Base-by-base conservation (phyloP, 106 monocot genomes). In the Amphibolis antarctica region DNA sequence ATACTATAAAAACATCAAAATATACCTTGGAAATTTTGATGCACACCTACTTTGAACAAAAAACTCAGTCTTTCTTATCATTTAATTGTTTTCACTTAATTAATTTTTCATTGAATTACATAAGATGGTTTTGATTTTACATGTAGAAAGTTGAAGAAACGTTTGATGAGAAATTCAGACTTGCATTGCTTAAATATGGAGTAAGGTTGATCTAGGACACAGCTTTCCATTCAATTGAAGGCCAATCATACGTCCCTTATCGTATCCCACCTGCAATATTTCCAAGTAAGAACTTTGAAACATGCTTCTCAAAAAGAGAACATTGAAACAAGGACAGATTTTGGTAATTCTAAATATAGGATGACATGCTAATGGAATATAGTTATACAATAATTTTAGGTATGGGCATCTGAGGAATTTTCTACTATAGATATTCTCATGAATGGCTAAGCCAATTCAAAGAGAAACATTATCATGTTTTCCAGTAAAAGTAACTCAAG, bases 351-450 rank as follows among this genome's bases (percentile, higher is more conserved):
- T n/a, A n/a, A n/a, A n/a, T n/a, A n/a, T n/a, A n/a, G n/a, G n/a
- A n/a, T n/a, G n/a, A n/a, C n/a, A n/a, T n/a, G n/a, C n/a, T 9
- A 22, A 55, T 28, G 26, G 55, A 53, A 68, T 36, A 17, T n/a
- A n/a, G n/a, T 26, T 19, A 3, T 82, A 87, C 92, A 84, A 71
- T 79, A 42, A 86, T 10, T 56, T 83, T 89, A 17, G 89, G 64
- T 28, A 83, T 83, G 54, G 93, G 93, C 57, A 93, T 89, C 93
- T 54, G 89, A 81, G 74, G 89, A 89, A 51, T 93, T 93, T 68
- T 89, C 93, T 68, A 85, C 71, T 66, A 93, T 93, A 1, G 80
- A 80, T 75, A 72, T 89, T 65, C 88, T 85, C 44, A 89, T 77
- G 50, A 93, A 81, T 67, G 93, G 85, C 93, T 93, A 56, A 63